phyloP scores from a whole-genome alignment of 2,329 filamentous ascomycete species.

The Akanthomyces muscarius region DNA sequence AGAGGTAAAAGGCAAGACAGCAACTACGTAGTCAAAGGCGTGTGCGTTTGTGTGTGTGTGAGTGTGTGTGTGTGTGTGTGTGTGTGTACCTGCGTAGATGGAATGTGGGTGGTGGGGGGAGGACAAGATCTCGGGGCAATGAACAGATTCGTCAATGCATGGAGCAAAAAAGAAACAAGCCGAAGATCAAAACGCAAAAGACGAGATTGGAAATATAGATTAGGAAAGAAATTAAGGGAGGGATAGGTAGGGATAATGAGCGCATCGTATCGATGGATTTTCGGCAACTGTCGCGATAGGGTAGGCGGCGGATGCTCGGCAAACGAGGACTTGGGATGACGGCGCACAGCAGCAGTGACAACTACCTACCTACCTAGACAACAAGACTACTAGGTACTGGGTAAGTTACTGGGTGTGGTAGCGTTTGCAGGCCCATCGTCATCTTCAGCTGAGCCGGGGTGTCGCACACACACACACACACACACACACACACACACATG shows the following conservation, averaged over 20 bases:
- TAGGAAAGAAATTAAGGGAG: not conserved
- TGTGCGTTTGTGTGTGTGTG: not conserved
- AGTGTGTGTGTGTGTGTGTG: not conserved
- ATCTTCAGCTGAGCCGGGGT: constrained; percentile 9
- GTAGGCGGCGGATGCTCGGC: not conserved
- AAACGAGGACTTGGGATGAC: not conserved
- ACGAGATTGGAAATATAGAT: not conserved
- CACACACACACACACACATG: not conserved
- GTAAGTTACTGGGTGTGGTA: too few relatives aligned
- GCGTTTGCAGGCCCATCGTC: not conserved
- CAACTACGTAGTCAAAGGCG: not conserved
- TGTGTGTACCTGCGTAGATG: too few relatives aligned
- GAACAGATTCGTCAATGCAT: not conserved
- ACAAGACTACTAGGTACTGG: too few relatives aligned
- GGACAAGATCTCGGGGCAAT: not conserved
- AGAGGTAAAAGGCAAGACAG: not conserved
- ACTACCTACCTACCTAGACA: too few relatives aligned
- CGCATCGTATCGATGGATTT: not conserved
- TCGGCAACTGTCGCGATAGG: not conserved
- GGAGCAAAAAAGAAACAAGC: not conserved
- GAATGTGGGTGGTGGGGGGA: not conserved
- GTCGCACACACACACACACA: not conserved
- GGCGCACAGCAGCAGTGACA: not conserved
- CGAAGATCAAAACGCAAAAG: not conserved
- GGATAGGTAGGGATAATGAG: not conserved